Base-by-base conservation (phyloP, 2,329 filamentous ascomycete genomes). In the Beauveria sp. region DNA sequence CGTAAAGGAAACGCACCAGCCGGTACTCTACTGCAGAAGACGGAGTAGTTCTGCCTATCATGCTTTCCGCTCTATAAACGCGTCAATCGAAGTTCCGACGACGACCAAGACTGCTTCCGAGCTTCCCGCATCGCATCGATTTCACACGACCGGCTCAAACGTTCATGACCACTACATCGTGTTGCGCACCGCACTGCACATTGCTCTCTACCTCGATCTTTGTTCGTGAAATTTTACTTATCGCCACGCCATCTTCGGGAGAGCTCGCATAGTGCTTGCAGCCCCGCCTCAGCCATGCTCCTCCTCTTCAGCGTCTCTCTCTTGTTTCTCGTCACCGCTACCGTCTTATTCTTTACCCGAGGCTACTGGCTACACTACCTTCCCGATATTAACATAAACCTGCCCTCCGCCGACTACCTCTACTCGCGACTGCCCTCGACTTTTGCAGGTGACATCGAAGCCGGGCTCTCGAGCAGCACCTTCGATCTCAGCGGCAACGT, bases 401-500 rank as follows among this genome's bases (percentile, higher is more conserved):
- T 84, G 67, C 80, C 81, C 57, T 76, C 80, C 67, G 73, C 80
- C 65, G 75, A 82, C 64, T 87, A 88, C 72, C 76, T 91, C 68
- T 97, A 98, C 78, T 81, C 87, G 58, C 88, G 85, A 38, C 84
- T 98, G 1, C 90, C 91, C 0, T 81, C 81, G 18, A 86, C 84
- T 55, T 99, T 98, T 77, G 80, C 86, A 49, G 86, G 83, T 66
- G 95, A 99, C 76, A 87, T 95, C 62, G 93, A 97, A 74, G 87
- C 90, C 18, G 95, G 95, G 22, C 83, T 99, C 30, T 89, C 87
- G 47, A 93, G 89, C 63, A 83, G 82, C 60, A 90, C 87, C 60
- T 99, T 99, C 73, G 89, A 96, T 70, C 83, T 99, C 28, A 78
- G 81, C 10, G 84, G 82, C 65, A 99, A 99, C 71, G 79, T 99